A percentile compares a stretch with the other conserved stretches of the same genome.
Evolutionary conservation across 352 stramenopile genomes (phyloP).

Genomic region (Globisporangium paroecandrum): DNA sequence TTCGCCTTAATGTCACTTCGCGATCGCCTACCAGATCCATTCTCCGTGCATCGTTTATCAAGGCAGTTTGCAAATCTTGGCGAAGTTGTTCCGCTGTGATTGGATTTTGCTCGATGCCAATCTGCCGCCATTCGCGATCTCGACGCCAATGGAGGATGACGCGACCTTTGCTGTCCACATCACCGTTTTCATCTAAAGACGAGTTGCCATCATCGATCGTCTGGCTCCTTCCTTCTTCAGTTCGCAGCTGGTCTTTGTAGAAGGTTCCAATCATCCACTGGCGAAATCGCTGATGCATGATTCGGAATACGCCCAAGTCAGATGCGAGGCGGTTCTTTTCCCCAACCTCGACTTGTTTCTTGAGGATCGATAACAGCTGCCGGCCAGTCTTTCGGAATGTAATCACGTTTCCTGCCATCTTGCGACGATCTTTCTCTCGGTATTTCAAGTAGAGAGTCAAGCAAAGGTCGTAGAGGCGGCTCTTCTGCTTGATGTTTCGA

Average conservation of each 20-base stretch:
- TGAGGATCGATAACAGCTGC: slow-evolving; percentile 28
- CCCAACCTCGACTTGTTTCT: slow-evolving; percentile 20
- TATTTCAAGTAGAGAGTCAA: slow-evolving; percentile 54
- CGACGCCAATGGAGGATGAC: slow-evolving; percentile 39
- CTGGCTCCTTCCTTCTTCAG: not conserved
- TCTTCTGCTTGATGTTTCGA: slow-evolving; percentile 56
- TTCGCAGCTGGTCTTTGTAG: slow-evolving; percentile 21
- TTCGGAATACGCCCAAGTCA: slow-evolving; percentile 42
- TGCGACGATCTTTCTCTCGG: slow-evolving; percentile 42
- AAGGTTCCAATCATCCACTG: slow-evolving; percentile 41
- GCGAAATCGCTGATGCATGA: slow-evolving; percentile 36
- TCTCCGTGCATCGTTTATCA: slow-evolving; percentile 30
- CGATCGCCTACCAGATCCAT: slow-evolving; percentile 31
- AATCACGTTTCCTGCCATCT: slow-evolving; percentile 56
- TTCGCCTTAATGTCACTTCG: slow-evolving; percentile 35
- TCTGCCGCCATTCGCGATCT: slow-evolving; percentile 46
- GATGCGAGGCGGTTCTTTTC: slow-evolving; percentile 54
- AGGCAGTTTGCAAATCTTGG: slow-evolving; percentile 31
- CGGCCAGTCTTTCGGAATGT: slow-evolving; percentile 45
- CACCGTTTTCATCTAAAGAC: slow-evolving; percentile 12
- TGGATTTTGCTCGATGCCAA: slow-evolving; percentile 40
- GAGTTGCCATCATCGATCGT: not conserved
- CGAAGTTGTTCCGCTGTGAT: slow-evolving; percentile 28
- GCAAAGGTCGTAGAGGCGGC: slow-evolving; percentile 51
- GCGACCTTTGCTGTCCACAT: slow-evolving; percentile 14